A percentile compares a stretch with the other conserved stretches of the same genome.
Conservation (phyloP, 225 moss, liverwort and hornwort genomes). For the Marchantia polymorpha region DNA sequence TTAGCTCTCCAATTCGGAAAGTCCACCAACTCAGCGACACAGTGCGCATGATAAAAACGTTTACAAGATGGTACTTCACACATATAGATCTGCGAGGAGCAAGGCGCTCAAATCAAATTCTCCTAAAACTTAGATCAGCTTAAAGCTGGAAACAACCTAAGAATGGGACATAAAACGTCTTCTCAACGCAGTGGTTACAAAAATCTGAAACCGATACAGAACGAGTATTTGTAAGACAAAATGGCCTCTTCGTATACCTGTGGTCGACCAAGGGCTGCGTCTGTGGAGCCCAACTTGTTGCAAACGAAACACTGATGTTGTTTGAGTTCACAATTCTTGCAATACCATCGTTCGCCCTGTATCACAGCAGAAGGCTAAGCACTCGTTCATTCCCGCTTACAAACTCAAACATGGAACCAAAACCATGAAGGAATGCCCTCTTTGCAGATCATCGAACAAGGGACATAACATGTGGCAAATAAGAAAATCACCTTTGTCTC, state of each 20-base stretch:
- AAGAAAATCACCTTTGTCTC: slow-evolving; percentile 28
- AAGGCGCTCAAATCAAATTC: not conserved
- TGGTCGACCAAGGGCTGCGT: slow-evolving; percentile 3
- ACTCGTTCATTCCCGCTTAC: not conserved
- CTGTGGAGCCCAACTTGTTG: slow-evolving; percentile 29
- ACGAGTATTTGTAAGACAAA: not conserved
- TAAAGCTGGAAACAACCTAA: not conserved
- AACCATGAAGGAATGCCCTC: not conserved
- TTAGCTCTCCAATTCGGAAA: slow-evolving; percentile 13
- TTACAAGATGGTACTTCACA: slow-evolving; percentile 36
- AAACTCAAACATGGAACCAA: not conserved
- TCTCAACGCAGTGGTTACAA: not conserved
- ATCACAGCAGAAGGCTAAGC: not conserved
- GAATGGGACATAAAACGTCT: not conserved
- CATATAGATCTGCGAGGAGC: slow-evolving; percentile 26
- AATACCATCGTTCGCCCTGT: slow-evolving; percentile 21
- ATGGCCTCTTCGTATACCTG: slow-evolving; percentile 21
- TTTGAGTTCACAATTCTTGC: slow-evolving; percentile 29
- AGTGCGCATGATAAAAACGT: slow-evolving; percentile 31
- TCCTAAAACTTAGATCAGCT: not conserved
- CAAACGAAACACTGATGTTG: slow-evolving; percentile 45
- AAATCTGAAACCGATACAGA: not conserved
- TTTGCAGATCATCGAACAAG: not conserved
- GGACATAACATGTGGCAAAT: not conserved
- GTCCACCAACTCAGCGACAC: slow-evolving; percentile 28